These are phyloP conservation scores for Aspergillus sp. DNA, from an alignment of 2,329 filamentous ascomycete species.

Conservation along the genomic window DNA sequence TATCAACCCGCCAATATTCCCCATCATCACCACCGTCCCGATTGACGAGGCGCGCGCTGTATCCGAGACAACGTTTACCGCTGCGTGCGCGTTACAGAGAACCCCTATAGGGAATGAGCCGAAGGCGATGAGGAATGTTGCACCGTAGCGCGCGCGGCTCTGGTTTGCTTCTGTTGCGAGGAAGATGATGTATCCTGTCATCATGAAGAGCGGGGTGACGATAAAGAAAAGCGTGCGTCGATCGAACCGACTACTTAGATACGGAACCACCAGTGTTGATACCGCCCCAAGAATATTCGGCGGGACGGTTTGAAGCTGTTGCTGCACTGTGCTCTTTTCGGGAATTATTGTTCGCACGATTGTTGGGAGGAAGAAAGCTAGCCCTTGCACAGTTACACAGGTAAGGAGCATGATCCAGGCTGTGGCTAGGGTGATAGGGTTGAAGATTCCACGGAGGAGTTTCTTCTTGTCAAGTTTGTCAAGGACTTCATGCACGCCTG, in stretches of 20 bases:
- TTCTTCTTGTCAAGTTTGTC: conserved; percentile 66
- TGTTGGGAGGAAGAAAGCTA: conserved; percentile 72
- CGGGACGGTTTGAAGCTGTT: conserved; percentile 72
- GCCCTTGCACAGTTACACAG: conserved; percentile 64
- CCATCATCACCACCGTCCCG: conserved; percentile 71
- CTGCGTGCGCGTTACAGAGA: conserved; percentile 68
- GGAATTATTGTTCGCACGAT: conserved; percentile 73
- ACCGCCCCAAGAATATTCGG: conserved; percentile 63
- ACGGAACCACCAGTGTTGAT: conserved; percentile 66
- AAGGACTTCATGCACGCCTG: conserved; percentile 64
- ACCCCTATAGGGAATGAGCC: conserved; percentile 68
- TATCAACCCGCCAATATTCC: conserved; percentile 70
- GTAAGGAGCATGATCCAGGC: conserved; percentile 47
- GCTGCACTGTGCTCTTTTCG: conserved; percentile 58
- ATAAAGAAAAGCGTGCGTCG: conserved; percentile 65
- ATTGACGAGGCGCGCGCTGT: conserved; percentile 70
- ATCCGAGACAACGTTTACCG: conserved; percentile 73
- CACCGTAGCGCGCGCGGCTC: conserved; percentile 65
- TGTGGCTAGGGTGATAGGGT: conserved; percentile 54
- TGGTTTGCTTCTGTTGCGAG: conserved; percentile 55
- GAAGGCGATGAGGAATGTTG: conserved; percentile 69
- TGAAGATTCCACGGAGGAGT: conserved; percentile 64
- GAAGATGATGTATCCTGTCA: conserved; percentile 73
- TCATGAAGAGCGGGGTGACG: conserved; percentile 63
- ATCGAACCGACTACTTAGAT: conserved; percentile 65